Conservation (phyloP, 2,329 filamentous ascomycete species). For the Pseudovirgaria hyperparasitica region DNA sequence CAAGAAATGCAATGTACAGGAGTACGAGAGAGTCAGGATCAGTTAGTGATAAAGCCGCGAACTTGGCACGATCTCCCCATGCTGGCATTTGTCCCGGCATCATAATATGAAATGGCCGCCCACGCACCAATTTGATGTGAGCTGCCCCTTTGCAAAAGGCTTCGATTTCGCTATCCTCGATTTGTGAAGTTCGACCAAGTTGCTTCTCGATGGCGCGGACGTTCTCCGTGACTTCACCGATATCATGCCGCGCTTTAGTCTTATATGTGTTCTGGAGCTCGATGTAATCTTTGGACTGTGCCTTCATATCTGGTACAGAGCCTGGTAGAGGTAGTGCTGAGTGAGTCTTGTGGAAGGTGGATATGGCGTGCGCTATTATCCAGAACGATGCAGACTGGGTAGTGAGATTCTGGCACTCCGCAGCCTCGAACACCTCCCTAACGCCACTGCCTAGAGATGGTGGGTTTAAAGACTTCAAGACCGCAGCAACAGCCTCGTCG, state of each 20-base stretch:
- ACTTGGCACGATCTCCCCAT: constrained; percentile 37
- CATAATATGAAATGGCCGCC: constrained; percentile 39
- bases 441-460: constrained; percentile 57
- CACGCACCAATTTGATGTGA: constrained; percentile 78
- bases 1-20: constrained; percentile 38
- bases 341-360: constrained; percentile 62
- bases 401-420: constrained; percentile 39
- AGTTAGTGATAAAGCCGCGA: constrained; percentile 28
- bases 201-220: constrained; percentile 45
- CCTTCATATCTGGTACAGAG: constrained; percentile 93
- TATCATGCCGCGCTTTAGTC: constrained; percentile 66
- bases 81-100: constrained; percentile 28
- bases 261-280: constrained; percentile 89
- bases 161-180: constrained; percentile 67
- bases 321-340: constrained; percentile 70
- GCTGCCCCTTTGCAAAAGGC: constrained; percentile 91
- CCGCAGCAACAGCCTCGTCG: constrained; percentile 77
- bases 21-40: constrained; percentile 33
- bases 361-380: constrained; percentile 72
- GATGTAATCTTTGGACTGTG: constrained; percentile 80
- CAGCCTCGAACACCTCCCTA: constrained; percentile 65
- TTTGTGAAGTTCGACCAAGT: constrained; percentile 32
- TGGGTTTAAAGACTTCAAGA: constrained; percentile 71
- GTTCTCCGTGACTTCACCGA: constrained; percentile 56
- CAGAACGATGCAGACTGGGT: constrained; percentile 58